These are phyloP conservation scores for Trametes maxima DNA, from an alignment of 768 basidiomycete species.

Conservation along the genomic window DNA sequence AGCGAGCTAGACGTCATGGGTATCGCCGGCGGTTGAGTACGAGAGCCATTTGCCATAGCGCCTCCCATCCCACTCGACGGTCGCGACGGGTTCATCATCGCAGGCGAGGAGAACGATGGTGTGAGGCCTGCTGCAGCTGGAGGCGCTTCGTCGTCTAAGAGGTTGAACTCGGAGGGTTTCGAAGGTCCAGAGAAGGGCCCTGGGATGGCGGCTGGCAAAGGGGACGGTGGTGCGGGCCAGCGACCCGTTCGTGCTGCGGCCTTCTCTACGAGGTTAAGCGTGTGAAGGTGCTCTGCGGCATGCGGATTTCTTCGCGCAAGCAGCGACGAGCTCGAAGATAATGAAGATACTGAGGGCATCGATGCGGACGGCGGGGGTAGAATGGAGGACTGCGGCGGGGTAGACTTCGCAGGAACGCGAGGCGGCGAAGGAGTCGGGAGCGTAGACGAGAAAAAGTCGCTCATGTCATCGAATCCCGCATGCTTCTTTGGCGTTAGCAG, in stretches of 20 bases:
- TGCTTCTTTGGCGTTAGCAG: constrained; percentile 26
- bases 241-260: constrained; percentile 51
- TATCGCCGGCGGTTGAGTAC: not conserved
- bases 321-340: constrained; percentile 10
- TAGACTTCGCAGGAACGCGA: constrained; percentile 26
- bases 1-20: constrained; percentile 3
- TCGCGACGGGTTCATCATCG: constrained; percentile 16
- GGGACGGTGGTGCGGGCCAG: constrained; percentile 53
- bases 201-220: constrained; percentile 43
- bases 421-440: constrained; percentile 50
- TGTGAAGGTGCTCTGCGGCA: constrained; percentile 55
- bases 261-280: constrained; percentile 56
- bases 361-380: constrained; percentile 8
- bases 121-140: constrained; percentile 29
- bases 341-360: not conserved
- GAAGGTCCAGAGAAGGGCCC: constrained; percentile 33
- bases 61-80: constrained; percentile 4
- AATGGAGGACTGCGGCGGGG: not conserved
- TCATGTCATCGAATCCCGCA: constrained; percentile 47
- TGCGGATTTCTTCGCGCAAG: constrained; percentile 35
- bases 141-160: constrained; percentile 31
- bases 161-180: constrained; percentile 27
- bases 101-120: constrained; percentile 29
- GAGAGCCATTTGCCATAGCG: not conserved
- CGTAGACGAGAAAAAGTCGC: constrained; percentile 48